Evolutionary conservation across 2,329 filamentous ascomycete genomes (phyloP).

Genomic region (Dendryphion nanum): DNA sequence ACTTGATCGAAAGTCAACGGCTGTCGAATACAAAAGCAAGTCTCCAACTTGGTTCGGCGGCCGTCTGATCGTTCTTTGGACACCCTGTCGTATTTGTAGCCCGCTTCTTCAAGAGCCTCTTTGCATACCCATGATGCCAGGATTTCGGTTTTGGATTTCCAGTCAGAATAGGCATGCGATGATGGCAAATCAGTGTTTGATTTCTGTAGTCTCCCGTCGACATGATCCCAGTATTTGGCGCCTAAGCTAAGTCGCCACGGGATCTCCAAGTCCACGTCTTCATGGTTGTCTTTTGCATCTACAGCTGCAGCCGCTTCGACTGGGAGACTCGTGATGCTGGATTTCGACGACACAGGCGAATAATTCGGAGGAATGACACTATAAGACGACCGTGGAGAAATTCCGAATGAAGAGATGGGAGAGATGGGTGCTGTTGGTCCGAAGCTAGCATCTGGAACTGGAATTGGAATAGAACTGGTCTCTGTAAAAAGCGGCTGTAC

Average conservation of each 20-base stretch:
- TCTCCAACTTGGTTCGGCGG: slow-evolving; percentile 33
- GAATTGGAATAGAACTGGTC: slow-evolving; percentile 18
- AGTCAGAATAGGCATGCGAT: slow-evolving; percentile 26
- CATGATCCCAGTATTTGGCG: slow-evolving; percentile 33
- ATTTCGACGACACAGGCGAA: slow-evolving; percentile 20
- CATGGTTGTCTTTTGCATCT: slow-evolving; percentile 30
- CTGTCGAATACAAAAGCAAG: slow-evolving; percentile 34
- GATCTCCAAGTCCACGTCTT: slow-evolving; percentile 31
- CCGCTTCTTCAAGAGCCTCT: slow-evolving; percentile 36
- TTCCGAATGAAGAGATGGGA: slow-evolving; percentile 17
- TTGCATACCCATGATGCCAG: slow-evolving; percentile 39
- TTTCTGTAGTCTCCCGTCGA: slow-evolving; percentile 30
- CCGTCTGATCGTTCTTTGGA: slow-evolving; percentile 32
- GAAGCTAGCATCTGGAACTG: slow-evolving; percentile 15
- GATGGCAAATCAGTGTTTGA: slow-evolving; percentile 28
- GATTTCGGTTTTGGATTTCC: slow-evolving; percentile 36
- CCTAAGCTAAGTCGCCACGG: slow-evolving; percentile 36
- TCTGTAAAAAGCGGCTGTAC: slow-evolving; percentile 31
- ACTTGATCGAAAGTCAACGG: slow-evolving; percentile 36
- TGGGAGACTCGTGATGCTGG: slow-evolving; percentile 25
- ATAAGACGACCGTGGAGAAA: slow-evolving; percentile 22
- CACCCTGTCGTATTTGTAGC: slow-evolving; percentile 26
- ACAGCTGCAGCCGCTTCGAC: slow-evolving; percentile 30
- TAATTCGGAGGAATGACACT: slow-evolving; percentile 13
- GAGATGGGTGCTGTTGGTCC: slow-evolving; percentile 25